Percentiles rank a stretch among this genome's conserved stretches.
phyloP scores from a whole-genome alignment of 768 basidiomycete species.

The Rhodosporidiobolus odoratus region DNA sequence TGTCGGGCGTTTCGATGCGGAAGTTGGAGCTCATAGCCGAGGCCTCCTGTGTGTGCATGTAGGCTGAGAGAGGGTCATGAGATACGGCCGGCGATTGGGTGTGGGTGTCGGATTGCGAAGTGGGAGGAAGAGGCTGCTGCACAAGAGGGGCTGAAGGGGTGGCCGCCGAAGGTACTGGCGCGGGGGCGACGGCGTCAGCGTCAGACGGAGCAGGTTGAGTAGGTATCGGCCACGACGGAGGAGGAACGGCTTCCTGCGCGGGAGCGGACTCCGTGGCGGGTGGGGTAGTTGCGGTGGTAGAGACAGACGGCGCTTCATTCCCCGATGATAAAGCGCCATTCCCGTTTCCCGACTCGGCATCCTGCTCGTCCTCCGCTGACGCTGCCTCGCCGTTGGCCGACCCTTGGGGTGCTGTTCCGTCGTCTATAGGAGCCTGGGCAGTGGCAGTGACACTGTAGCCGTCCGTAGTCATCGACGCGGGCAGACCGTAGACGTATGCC shows the following conservation, averaged over 20 bases:
- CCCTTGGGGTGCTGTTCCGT: too few relatives aligned
- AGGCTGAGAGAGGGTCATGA: slow-evolving; percentile 5
- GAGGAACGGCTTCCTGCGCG: too few relatives aligned
- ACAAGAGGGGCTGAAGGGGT: not conserved
- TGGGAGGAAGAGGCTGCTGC: not conserved
- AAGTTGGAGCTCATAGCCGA: not conserved
- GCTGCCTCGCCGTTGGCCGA: too few relatives aligned
- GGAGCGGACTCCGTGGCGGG: too few relatives aligned
- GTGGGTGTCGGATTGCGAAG: not conserved
- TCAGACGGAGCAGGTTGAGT: not conserved
- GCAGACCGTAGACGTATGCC: not conserved
- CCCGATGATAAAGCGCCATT: not conserved
- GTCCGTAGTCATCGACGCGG: too few relatives aligned
- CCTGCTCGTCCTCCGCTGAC: not conserved
- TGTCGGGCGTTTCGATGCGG: slow-evolving; percentile 18
- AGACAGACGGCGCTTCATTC: not conserved
- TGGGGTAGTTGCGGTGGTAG: not conserved
- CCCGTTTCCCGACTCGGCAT: not conserved
- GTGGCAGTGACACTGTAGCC: too few relatives aligned
- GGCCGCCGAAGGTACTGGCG: not conserved
- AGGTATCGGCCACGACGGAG: too few relatives aligned
- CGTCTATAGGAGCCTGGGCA: too few relatives aligned
- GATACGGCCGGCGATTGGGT: not conserved
- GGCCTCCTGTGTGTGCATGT: slow-evolving; percentile 18
- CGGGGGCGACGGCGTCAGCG: not conserved